These are phyloP conservation scores for Rhynchospora breviuscula DNA, from an alignment of 176 grass and related monocot genomes.

Conservation along the genomic window DNA sequence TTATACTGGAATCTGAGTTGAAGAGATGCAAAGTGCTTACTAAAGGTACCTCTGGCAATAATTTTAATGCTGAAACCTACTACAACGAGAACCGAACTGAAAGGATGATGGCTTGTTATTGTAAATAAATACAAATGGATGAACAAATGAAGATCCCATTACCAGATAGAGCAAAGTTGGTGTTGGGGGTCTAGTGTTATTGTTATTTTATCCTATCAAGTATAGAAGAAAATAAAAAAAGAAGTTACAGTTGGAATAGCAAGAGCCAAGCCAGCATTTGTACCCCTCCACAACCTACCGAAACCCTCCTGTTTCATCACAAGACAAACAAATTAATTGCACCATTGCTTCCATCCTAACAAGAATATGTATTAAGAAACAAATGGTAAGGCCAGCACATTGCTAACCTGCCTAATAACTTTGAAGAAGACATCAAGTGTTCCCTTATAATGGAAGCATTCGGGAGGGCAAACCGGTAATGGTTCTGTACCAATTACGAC, in stretches of 20 bases:
- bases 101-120: neutral
- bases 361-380: neutral
- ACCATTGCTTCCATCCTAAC: neutral
- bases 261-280: constrained; percentile 90
- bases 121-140: neutral
- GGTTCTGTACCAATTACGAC: constrained; percentile 62
- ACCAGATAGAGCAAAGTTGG: neutral
- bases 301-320: constrained; percentile 71
- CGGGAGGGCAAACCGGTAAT: constrained; percentile 53
- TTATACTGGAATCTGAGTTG: neutral
- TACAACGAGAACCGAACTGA: neutral
- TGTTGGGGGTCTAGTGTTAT: neutral
- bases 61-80: neutral
- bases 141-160: neutral
- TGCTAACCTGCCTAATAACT: constrained; percentile 73
- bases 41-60: neutral
- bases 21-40: neutral
- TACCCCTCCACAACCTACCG: constrained; percentile 83
- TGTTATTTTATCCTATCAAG: neutral
- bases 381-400: neutral
- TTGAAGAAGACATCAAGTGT: constrained; percentile 91
- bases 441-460: constrained; percentile 93
- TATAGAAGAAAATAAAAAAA: neutral
- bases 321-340: constrained; percentile 2
- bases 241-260: constrained; percentile 77